These are phyloP conservation scores for Eragrostis curvula DNA, from an alignment of 176 grass and related monocot genomes.

Conservation along the genomic window DNA sequence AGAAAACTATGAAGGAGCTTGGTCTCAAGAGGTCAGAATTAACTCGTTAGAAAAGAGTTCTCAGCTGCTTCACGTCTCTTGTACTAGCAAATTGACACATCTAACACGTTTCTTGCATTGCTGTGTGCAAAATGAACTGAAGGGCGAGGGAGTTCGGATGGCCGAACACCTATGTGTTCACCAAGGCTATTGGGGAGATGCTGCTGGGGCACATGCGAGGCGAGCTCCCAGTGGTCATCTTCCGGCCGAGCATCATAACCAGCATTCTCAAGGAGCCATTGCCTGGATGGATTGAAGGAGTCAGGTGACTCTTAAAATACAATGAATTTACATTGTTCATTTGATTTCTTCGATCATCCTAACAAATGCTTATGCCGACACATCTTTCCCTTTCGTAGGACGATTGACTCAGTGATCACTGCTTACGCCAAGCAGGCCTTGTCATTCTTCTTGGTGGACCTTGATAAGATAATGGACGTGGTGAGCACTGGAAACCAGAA, in stretches of 20 bases:
- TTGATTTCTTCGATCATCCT: not conserved
- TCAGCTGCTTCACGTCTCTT: too few relatives aligned
- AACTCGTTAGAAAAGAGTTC: too few relatives aligned
- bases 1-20: too few relatives aligned
- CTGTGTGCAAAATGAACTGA: not conserved
- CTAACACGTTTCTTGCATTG: too few relatives aligned
- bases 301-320: conserved; percentile 24
- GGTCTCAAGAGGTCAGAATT: conserved; percentile 49
- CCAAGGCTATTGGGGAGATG: conserved; percentile 86
- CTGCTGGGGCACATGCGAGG: conserved; percentile 52
- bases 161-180: conserved; percentile 84
- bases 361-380: too few relatives aligned
- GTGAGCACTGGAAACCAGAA: conserved; percentile 6
- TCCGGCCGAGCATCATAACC: conserved; percentile 69
- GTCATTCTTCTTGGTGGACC: conserved; percentile 49
- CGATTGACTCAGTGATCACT: conserved; percentile 58
- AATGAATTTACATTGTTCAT: not conserved
- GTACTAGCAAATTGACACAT: too few relatives aligned
- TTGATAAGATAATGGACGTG: conserved; percentile 57
- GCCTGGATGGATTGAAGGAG: conserved; percentile 78
- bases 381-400: conserved; percentile 33
- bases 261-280: conserved; percentile 62
- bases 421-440: conserved; percentile 57
- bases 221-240: conserved; percentile 57
- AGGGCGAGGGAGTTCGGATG: conserved; percentile 78